phyloP scores from a whole-genome alignment of 768 basidiomycete genomes.

The Amanita rimosa region DNA sequence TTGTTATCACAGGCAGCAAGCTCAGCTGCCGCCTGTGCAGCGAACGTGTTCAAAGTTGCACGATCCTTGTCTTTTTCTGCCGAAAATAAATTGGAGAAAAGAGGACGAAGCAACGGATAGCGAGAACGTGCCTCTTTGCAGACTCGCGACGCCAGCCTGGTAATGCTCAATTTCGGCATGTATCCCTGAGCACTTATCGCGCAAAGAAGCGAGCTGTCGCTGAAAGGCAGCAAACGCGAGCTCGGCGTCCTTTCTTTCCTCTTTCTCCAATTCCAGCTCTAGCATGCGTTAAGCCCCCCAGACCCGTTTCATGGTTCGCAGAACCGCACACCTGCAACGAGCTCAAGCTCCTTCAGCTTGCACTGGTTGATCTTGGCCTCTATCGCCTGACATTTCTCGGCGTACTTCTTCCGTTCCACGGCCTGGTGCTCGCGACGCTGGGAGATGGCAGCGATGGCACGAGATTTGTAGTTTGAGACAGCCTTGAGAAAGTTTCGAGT shows the following conservation, averaged over 20 bases:
- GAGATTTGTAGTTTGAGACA: slow-evolving; percentile 60
- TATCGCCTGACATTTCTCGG: slow-evolving; percentile 49
- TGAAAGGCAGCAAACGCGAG: slow-evolving; percentile 46
- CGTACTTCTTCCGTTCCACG: slow-evolving; percentile 47
- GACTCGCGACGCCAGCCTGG: slow-evolving; percentile 45
- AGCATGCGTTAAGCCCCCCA: not conserved
- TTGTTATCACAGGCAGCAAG: slow-evolving; percentile 42
- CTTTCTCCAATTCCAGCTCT: slow-evolving; percentile 62
- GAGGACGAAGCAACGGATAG: not conserved
- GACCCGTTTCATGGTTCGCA: not conserved
- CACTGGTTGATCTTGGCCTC: slow-evolving; percentile 67
- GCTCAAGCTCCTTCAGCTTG: slow-evolving; percentile 68
- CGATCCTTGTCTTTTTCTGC: slow-evolving; percentile 63
- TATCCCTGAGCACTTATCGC: slow-evolving; percentile 45
- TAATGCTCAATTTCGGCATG: slow-evolving; percentile 70
- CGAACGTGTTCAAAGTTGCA: slow-evolving; percentile 39
- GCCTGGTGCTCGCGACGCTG: slow-evolving; percentile 53
- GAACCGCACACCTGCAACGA: slow-evolving; percentile 49
- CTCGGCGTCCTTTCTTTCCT: slow-evolving; percentile 64
- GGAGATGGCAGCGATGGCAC: slow-evolving; percentile 58
- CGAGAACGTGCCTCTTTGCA: slow-evolving; percentile 43
- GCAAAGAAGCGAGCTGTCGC: slow-evolving; percentile 53
- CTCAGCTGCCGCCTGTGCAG: slow-evolving; percentile 41
- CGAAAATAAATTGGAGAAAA: not conserved
- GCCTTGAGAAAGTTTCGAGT: slow-evolving; percentile 66